Evolutionary conservation across 371 early-diverging fungal species (phyloP).

Genomic region (Parasitella parasitica): DNA sequence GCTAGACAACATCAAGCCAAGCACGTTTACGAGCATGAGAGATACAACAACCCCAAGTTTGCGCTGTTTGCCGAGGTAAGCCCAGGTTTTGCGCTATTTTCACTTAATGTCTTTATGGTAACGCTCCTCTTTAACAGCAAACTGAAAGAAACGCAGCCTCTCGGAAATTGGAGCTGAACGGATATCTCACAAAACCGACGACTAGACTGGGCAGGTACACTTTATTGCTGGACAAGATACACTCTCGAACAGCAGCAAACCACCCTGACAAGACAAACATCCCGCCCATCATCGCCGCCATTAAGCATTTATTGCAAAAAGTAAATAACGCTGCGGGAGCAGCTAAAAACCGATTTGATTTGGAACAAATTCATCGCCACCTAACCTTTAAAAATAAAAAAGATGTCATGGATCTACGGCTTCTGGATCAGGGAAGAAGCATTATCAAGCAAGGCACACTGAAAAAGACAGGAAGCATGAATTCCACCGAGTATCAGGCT

Average conservation of each 20-base stretch:
- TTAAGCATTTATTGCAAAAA: constrained; percentile 66
- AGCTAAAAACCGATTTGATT: constrained; percentile 75
- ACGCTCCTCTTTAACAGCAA: constrained; percentile 35
- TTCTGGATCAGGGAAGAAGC: constrained; percentile 25
- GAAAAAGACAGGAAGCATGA: constrained; percentile 53
- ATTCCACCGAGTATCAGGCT: constrained; percentile 60
- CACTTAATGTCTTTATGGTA: neutral
- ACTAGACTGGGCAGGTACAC: constrained; percentile 24
- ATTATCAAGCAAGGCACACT: constrained; percentile 41
- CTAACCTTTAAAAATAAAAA: constrained; percentile 25
- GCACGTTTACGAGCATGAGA: constrained; percentile 36
- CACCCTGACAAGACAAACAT: constrained; percentile 44
- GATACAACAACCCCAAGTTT: constrained; percentile 32
- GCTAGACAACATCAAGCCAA: constrained; percentile 82
- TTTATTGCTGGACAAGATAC: constrained; percentile 14
- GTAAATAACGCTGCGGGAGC: constrained; percentile 87
- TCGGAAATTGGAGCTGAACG: constrained; percentile 72
- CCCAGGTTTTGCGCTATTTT: neutral
- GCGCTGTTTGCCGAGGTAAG: constrained; percentile 58
- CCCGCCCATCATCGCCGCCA: constrained; percentile 59
- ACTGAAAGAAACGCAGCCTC: constrained; percentile 65
- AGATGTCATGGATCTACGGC: constrained; percentile 24
- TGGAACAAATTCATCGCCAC: constrained; percentile 41
- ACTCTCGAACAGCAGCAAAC: neutral
- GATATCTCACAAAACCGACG: constrained; percentile 60